These are phyloP conservation scores for Eragrostis curvula DNA, from an alignment of 176 grass and related monocot genomes.

Conservation along the genomic window DNA sequence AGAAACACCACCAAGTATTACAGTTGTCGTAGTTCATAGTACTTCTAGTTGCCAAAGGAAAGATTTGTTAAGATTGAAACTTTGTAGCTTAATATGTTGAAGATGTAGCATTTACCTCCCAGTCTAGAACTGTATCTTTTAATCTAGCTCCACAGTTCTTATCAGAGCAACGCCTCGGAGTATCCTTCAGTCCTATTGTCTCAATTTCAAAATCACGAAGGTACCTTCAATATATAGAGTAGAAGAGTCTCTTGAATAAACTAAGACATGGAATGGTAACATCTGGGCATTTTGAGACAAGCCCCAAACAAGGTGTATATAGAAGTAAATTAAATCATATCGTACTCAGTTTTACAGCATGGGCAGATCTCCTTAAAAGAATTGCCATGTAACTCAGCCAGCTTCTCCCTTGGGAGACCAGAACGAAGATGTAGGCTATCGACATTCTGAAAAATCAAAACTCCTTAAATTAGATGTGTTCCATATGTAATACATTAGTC, in stretches of 20 bases:
- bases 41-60: slow-evolving; percentile 13
- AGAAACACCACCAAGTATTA: background rate
- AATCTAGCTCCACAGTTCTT: slow-evolving; percentile 74
- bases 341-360: slow-evolving; percentile 87
- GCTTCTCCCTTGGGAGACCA: slow-evolving; percentile 86
- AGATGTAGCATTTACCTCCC: slow-evolving; percentile 69
- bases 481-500: background rate
- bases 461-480: slow-evolving; percentile 36
- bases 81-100: slow-evolving; percentile 14
- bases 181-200: slow-evolving; percentile 96
- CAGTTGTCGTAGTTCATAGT: background rate
- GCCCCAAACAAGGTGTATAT: slow-evolving; percentile 1
- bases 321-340: slow-evolving; percentile 34
- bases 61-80: background rate
- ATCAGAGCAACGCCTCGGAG: slow-evolving; percentile 83
- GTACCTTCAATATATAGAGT: slow-evolving; percentile 61
- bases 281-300: background rate
- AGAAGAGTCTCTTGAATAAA: slow-evolving; percentile 36
- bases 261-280: slow-evolving; percentile 24
- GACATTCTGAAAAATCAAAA: slow-evolving; percentile 71
- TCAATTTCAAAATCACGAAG: slow-evolving; percentile 98
- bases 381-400: slow-evolving; percentile 94
- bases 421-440: slow-evolving; percentile 97
- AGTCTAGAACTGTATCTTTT: slow-evolving; percentile 98
- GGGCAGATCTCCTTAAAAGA: slow-evolving; percentile 94